Percentiles rank a stretch among this genome's conserved stretches.
These are phyloP conservation scores for Penicillium polonicum DNA, from an alignment of 2,329 filamentous ascomycete species.

Conservation along the genomic window DNA sequence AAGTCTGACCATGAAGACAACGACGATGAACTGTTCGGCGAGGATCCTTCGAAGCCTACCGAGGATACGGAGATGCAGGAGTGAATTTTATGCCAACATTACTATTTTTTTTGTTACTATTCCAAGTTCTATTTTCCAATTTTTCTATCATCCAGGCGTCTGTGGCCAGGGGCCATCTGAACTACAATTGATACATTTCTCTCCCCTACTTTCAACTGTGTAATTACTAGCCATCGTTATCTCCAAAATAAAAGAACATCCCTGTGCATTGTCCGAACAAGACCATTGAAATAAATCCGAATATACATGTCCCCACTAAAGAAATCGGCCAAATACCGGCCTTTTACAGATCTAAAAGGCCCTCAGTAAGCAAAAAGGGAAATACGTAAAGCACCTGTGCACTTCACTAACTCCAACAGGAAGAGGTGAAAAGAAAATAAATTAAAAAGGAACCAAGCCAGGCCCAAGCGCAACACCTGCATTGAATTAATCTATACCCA, in stretches of 20 bases:
- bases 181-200: conserved; percentile 8
- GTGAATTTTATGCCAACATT: conserved; percentile 6
- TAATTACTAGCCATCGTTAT: conserved; percentile 1
- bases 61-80: conserved; percentile 42
- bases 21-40: conserved; percentile 41
- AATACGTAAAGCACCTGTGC: background rate
- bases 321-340: background rate
- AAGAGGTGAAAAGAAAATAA: background rate
- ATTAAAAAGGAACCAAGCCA: background rate
- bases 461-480: background rate
- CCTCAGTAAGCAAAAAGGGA: background rate
- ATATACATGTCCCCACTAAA: background rate
- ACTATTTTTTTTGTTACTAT: conserved; percentile 8
- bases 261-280: background rate
- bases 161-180: conserved; percentile 1
- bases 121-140: conserved; percentile 16
- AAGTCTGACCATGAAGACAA: conserved; percentile 22
- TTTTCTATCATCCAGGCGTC: conserved; percentile 14
- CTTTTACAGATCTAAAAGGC: background rate
- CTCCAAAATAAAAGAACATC: background rate
- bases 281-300: background rate
- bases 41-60: conserved; percentile 25
- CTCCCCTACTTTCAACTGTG: background rate
- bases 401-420: too few species aligned
- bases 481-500: background rate